Conservation (phyloP, 2,329 filamentous ascomycete species). For the Colletotrichum acutatum region DNA sequence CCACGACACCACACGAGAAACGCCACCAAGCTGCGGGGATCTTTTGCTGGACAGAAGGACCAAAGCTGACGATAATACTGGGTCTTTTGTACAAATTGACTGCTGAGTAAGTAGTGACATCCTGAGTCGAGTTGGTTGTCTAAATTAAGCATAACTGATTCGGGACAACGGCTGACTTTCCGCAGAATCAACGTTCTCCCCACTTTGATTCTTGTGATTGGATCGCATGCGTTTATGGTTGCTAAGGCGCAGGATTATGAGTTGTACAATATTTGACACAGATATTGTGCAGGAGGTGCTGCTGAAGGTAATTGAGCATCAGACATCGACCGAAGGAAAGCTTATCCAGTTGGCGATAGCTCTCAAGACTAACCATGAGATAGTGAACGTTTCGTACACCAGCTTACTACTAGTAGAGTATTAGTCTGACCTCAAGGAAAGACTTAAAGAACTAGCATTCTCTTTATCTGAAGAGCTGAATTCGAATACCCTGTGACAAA, state of each 20-base stretch:
- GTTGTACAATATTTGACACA: not conserved
- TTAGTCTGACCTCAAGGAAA: not conserved
- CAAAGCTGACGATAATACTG: not conserved
- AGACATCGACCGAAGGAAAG: no score
- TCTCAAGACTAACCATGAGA: not conserved
- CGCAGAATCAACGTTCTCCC: not conserved
- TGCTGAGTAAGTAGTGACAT: not conserved
- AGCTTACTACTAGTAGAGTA: not conserved
- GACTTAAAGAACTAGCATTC: not conserved
- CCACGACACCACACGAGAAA: not conserved
- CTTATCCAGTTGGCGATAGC: no score
- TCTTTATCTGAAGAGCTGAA: not conserved
- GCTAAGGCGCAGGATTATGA: not conserved
- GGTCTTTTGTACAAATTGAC: not conserved
- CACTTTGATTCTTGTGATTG: not conserved
- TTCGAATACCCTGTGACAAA: not conserved
- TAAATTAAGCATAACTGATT: conserved; percentile 6
- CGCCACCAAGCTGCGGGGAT: not conserved
- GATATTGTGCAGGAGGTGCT: not conserved
- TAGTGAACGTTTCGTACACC: not conserved
- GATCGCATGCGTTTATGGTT: not conserved
- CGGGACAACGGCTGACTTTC: not conserved
- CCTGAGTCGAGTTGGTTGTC: conserved; percentile 2
- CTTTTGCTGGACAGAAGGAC: not conserved
- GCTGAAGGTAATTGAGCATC: no score